These are phyloP conservation scores for Erysimum pusillum DNA, from an alignment of 441 rosid species.

Conservation along the genomic window DNA sequence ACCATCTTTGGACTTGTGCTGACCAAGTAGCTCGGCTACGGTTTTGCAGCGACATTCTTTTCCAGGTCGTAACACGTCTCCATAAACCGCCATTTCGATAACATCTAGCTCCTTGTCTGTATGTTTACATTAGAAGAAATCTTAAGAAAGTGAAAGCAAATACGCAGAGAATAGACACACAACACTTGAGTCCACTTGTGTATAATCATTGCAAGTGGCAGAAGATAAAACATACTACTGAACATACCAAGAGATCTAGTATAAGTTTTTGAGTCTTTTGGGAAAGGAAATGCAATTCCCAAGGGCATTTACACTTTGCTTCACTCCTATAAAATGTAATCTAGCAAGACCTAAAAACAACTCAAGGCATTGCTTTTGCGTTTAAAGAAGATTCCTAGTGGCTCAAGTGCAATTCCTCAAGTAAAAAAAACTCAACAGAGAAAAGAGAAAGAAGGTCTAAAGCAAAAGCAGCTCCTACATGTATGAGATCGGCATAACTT, in stretches of 20 bases:
- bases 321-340: slow-evolving; percentile 29
- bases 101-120: slow-evolving; percentile 89
- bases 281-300: slow-evolving; percentile 26
- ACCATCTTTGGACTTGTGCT: slow-evolving; percentile 69
- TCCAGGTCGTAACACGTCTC: slow-evolving; percentile 85
- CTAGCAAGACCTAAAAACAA: slow-evolving; percentile 29
- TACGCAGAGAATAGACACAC: neutral
- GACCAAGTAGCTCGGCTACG: slow-evolving; percentile 81
- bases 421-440: slow-evolving; percentile 6
- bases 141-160: slow-evolving; percentile 11
- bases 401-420: slow-evolving; percentile 31
- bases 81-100: slow-evolving; percentile 93
- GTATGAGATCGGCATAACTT: slow-evolving; percentile 32
- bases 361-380: slow-evolving; percentile 9
- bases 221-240: neutral
- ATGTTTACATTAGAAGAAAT: slow-evolving; percentile 25
- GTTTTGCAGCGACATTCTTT: slow-evolving; percentile 85
- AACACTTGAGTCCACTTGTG: slow-evolving; percentile 11
- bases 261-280: slow-evolving; percentile 23
- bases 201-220: slow-evolving; percentile 16
- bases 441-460: slow-evolving; percentile 35
- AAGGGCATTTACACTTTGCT: slow-evolving; percentile 39
- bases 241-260: neutral
- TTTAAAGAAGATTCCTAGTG: slow-evolving; percentile 38
- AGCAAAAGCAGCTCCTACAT: slow-evolving; percentile 43